Percentiles rank a stretch among this genome's conserved stretches.
phyloP scores from a whole-genome alignment of 345 rosid species.

The Citrus australasica region DNA sequence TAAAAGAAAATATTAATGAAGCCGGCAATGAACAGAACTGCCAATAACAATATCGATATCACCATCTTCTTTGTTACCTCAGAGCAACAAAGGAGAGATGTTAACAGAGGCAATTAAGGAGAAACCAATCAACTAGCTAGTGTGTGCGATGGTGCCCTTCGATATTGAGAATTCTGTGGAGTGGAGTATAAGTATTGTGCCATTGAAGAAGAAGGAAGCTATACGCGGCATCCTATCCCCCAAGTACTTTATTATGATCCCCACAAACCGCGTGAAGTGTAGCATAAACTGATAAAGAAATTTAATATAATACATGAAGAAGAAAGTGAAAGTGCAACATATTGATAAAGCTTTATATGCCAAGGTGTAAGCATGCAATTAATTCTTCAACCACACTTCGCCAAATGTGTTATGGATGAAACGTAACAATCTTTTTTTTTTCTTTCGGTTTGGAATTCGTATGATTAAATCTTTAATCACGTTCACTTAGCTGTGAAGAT shows the following conservation, averaged over 20 bases:
- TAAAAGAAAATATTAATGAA: constrained; percentile 29
- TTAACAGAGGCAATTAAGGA: background rate
- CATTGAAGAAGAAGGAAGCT: constrained; percentile 1
- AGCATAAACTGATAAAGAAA: background rate
- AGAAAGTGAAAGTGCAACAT: background rate
- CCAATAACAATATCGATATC: constrained; percentile 20
- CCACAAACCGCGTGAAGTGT: constrained; percentile 56
- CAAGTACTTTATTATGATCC: constrained; percentile 11
- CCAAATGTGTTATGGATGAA: background rate
- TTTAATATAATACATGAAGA: background rate
- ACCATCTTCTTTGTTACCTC: constrained; percentile 13
- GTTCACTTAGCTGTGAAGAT: too few species aligned
- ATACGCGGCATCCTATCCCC: constrained; percentile 36
- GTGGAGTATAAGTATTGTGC: background rate
- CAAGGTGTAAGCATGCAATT: background rate
- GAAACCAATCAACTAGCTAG: background rate
- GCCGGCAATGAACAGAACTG: constrained; percentile 35
- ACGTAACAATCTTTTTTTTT: too few species aligned
- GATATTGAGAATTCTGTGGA: background rate
- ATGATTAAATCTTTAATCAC: too few species aligned
- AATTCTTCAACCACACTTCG: background rate
- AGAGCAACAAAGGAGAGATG: background rate
- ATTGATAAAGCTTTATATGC: background rate
- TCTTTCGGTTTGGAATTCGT: too few species aligned
- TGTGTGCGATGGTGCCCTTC: too few species aligned